phyloP scores from a whole-genome alignment of 1,139 yeast genomes.

The Scheffersomyces titani region DNA sequence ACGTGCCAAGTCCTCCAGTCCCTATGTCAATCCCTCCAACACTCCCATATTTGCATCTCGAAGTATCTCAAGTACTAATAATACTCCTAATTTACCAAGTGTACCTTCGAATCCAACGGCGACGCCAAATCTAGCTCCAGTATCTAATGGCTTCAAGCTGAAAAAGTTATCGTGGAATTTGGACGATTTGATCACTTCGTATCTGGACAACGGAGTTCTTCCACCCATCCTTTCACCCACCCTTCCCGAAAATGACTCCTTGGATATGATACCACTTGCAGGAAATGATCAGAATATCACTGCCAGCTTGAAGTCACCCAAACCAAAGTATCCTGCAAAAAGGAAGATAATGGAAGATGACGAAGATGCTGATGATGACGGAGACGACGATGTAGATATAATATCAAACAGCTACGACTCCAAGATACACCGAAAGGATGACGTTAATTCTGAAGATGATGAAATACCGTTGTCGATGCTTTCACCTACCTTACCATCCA shows the following conservation, averaged over 20 bases:
- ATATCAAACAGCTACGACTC: neutral
- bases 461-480: slow-evolving; percentile 31
- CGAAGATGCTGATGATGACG: slow-evolving; percentile 6
- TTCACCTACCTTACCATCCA: slow-evolving; percentile 38
- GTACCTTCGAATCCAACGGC: neutral
- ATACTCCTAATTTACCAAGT: neutral
- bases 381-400: neutral
- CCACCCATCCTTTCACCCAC: slow-evolving; percentile 48
- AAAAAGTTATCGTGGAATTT: slow-evolving; percentile 35
- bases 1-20: slow-evolving; percentile 18
- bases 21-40: slow-evolving; percentile 15
- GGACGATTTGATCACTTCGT: slow-evolving; percentile 41
- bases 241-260: slow-evolving; percentile 24
- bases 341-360: neutral
- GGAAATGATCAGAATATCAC: slow-evolving; percentile 1
- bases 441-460: slow-evolving; percentile 18
- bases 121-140: neutral
- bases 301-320: neutral
- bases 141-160: slow-evolving; percentile 4
- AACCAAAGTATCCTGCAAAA: neutral
- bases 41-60: slow-evolving; percentile 6
- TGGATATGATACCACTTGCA: neutral
- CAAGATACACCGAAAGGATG: slow-evolving; percentile 4
- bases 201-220: slow-evolving; percentile 33
- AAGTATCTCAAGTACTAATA: neutral